Evolutionary conservation across 495 filamentous ascomycete species (phyloP).

Genomic region (Neurospora hispaniola): DNA sequence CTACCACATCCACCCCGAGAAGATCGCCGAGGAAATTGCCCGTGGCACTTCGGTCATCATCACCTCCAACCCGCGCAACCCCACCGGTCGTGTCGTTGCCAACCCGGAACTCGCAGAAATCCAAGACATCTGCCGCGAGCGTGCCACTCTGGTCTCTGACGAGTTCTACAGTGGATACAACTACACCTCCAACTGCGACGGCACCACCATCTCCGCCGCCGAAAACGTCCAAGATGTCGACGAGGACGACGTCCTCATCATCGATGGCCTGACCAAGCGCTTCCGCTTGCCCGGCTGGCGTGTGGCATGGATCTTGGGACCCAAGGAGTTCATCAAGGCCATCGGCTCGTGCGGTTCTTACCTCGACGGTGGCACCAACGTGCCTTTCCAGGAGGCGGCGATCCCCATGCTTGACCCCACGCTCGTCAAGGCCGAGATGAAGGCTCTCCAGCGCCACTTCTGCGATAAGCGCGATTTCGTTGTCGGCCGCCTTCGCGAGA

Average conservation of each 20-base stretch:
- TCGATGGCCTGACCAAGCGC: conserved; percentile 92
- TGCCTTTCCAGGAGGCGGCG: conserved; percentile 90
- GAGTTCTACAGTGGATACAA: conserved; percentile 97
- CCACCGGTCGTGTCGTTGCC: conserved; percentile 76
- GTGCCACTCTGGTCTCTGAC: conserved; percentile 84
- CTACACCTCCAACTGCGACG: conserved; percentile 85
- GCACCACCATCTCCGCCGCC: conserved; percentile 53
- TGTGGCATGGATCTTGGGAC: conserved; percentile 90
- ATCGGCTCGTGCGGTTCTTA: conserved; percentile 89
- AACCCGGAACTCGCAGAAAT: conserved; percentile 77
- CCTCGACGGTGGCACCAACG: conserved; percentile 92
- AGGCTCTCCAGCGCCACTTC: conserved; percentile 80
- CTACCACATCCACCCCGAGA: conserved; percentile 85
- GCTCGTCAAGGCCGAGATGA: conserved; percentile 78
- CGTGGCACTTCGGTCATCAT: conserved; percentile 80
- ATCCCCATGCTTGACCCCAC: conserved; percentile 81
- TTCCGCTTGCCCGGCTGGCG: conserved; percentile 96
- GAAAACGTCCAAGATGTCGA: conserved; percentile 69
- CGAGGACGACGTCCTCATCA: conserved; percentile 69
- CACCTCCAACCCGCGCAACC: conserved; percentile 95
- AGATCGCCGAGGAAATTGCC: conserved; percentile 83
- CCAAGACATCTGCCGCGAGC: conserved; percentile 82
- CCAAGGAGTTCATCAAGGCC: conserved; percentile 92
- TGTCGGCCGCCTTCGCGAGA: conserved; percentile 58
- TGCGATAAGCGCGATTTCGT: conserved; percentile 84